Conservation (phyloP, 164 flowering plant species). For the Hamamelis virginiana region DNA sequence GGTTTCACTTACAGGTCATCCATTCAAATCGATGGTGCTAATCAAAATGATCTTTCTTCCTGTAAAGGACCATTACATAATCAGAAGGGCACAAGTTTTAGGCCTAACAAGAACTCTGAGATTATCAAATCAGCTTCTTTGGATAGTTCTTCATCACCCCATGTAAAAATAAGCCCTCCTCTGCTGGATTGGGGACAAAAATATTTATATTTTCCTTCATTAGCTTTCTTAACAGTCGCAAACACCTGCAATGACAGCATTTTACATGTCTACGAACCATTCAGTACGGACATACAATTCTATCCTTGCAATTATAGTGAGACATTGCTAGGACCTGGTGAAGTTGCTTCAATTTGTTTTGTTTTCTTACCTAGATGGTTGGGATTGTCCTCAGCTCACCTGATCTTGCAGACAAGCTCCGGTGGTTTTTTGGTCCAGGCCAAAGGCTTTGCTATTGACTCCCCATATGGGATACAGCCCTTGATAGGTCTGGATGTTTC, state of each 20-base stretch:
- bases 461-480: conserved; percentile 56
- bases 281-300: conserved; percentile 67
- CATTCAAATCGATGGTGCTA: conserved; percentile 11
- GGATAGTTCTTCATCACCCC: conserved; percentile 34
- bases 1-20: conserved; percentile 22
- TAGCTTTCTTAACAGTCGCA: conserved; percentile 55
- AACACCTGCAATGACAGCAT: conserved; percentile 53
- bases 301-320: conserved; percentile 68
- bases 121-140: conserved; percentile 21
- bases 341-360: conserved; percentile 63
- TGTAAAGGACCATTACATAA: conserved; percentile 32
- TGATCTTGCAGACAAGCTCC: conserved; percentile 71
- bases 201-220: conserved; percentile 53
- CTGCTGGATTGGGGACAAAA: conserved; percentile 71
- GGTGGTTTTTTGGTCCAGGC: conserved; percentile 78
- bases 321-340: conserved; percentile 62
- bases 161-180: conserved; percentile 59
- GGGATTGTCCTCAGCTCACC: conserved; percentile 64
- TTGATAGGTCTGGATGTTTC: conserved; percentile 33
- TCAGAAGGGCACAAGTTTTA: conserved; percentile 15
- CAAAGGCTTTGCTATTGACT: conserved; percentile 61
- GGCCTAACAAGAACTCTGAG: conserved; percentile 26
- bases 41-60: conserved; percentile 30
- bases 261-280: conserved; percentile 67
- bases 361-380: conserved; percentile 63